These are phyloP conservation scores for Neopestalotiopsis clavispora DNA, from an alignment of 2,329 filamentous ascomycete genomes.

Conservation along the genomic window DNA sequence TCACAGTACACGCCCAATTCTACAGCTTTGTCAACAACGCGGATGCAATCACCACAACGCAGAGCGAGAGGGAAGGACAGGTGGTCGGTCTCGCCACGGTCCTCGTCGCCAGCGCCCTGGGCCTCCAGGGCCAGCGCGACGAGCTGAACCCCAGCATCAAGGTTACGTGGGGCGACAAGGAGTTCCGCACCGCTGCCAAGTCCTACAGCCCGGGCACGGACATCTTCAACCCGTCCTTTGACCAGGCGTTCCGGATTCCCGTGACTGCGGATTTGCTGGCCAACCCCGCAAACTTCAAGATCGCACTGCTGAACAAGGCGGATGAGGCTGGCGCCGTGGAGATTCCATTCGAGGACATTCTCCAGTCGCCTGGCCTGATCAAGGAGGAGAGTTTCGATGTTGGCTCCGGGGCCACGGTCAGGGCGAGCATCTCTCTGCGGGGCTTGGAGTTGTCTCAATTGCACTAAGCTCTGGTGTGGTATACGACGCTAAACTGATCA, in stretches of 20 bases:
- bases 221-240: conserved; percentile 53
- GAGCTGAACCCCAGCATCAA: conserved; percentile 51
- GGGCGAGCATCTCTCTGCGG: conserved; percentile 40
- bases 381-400: conserved; percentile 40
- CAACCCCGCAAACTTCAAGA: conserved; percentile 34
- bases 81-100: conserved; percentile 47
- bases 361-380: conserved; percentile 34
- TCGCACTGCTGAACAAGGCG: conserved; percentile 40
- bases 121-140: conserved; percentile 46
- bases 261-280: conserved; percentile 36
- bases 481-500: too few species aligned
- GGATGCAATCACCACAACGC: conserved; percentile 33
- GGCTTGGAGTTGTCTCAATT: conserved; percentile 29
- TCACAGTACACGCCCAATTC: conserved; percentile 45
- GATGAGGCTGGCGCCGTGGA: conserved; percentile 39
- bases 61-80: conserved; percentile 32
- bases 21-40: conserved; percentile 44
- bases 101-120: conserved; percentile 46
- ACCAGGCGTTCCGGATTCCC: conserved; percentile 49
- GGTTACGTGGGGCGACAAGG: conserved; percentile 45
- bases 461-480: not conserved
- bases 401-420: conserved; percentile 38
- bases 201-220: conserved; percentile 49
- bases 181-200: conserved; percentile 47
- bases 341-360: conserved; percentile 40